Percentiles rank a stretch among this genome's conserved stretches.
phyloP scores from a whole-genome alignment of 192 early-diverging fungal species.

The Chytriomyces hyalinus region DNA sequence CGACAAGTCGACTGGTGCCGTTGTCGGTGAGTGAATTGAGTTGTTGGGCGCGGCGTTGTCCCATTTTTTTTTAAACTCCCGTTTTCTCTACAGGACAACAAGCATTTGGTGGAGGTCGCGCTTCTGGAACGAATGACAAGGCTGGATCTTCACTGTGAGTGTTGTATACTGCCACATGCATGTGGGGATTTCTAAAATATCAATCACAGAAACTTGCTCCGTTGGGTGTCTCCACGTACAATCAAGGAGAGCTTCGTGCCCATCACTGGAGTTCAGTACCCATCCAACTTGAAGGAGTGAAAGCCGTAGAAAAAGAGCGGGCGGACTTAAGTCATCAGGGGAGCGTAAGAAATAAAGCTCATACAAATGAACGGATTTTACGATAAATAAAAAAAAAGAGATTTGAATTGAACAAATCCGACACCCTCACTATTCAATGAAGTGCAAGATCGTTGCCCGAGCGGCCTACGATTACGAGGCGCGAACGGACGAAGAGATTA shows the following conservation, averaged over 20 bases:
- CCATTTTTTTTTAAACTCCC: background rate
- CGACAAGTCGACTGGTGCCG: conserved; percentile 97
- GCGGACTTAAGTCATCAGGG: no score
- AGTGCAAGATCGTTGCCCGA: conserved; percentile 51
- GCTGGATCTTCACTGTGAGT: conserved; percentile 76
- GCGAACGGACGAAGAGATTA: conserved; percentile 81
- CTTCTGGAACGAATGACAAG: conserved; percentile 98
- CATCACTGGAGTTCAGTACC: conserved; percentile 78
- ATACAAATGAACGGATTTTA: no score
- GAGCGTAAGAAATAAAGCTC: no score
- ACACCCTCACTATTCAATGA: conserved; percentile 16
- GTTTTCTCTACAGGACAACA: conserved; percentile 71
- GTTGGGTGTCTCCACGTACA: conserved; percentile 90
- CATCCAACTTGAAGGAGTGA: conserved; percentile 72
- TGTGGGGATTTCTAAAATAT: background rate
- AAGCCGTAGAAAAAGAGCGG: no score
- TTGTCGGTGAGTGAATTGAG: conserved; percentile 62
- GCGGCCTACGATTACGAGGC: conserved; percentile 88
- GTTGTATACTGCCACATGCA: background rate
- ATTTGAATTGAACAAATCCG: no score
- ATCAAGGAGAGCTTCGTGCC: conserved; percentile 96
- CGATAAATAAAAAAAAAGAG: no score
- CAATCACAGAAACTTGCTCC: conserved; percentile 64
- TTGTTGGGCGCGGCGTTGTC: background rate
- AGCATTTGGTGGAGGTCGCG: conserved; percentile 93